These are phyloP conservation scores for Phylloboletellus chloephorus DNA, from an alignment of 1,284 basidiomycete species.

Conservation along the genomic window DNA sequence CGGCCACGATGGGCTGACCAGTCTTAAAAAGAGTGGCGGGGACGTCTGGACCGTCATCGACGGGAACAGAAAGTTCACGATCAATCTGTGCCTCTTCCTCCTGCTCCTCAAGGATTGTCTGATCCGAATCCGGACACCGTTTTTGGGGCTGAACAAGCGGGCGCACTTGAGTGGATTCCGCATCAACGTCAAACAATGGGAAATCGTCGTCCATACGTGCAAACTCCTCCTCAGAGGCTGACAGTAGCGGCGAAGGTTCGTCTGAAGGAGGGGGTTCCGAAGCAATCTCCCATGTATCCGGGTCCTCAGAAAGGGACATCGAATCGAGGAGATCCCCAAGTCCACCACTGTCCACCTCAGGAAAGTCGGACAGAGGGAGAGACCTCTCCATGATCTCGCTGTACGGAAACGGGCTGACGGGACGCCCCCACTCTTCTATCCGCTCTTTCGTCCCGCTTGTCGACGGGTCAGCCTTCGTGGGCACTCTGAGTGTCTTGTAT, in stretches of 20 bases:
- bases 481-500: constrained; percentile 48
- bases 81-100: constrained; percentile 36
- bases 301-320: constrained; percentile 6
- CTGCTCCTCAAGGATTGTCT: constrained; percentile 20
- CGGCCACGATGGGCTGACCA: neutral
- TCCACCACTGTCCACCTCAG: constrained; percentile 11
- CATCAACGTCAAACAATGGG: constrained; percentile 15
- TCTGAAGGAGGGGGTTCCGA: constrained; percentile 26
- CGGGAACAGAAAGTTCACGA: constrained; percentile 34
- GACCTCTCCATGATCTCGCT: constrained; percentile 30
- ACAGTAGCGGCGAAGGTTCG: constrained; percentile 13
- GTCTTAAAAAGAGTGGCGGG: neutral
- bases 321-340: constrained; percentile 1
- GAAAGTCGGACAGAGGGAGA: constrained; percentile 14
- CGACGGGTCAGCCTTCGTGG: constrained; percentile 64
- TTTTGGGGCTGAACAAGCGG: neutral
- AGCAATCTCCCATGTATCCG: constrained; percentile 19
- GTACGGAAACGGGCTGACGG: constrained; percentile 58
- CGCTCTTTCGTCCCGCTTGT: constrained; percentile 47
- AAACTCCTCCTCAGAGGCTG: constrained; percentile 23
- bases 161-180: constrained; percentile 17
- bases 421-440: constrained; percentile 60
- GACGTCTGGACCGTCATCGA: constrained; percentile 20
- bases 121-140: constrained; percentile 6
- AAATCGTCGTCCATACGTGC: constrained; percentile 16